A percentile compares a stretch with the other conserved stretches of the same genome.
phyloP scores from a whole-genome alignment of 352 stramenopile species.

The Phytophthora sansomeana region DNA sequence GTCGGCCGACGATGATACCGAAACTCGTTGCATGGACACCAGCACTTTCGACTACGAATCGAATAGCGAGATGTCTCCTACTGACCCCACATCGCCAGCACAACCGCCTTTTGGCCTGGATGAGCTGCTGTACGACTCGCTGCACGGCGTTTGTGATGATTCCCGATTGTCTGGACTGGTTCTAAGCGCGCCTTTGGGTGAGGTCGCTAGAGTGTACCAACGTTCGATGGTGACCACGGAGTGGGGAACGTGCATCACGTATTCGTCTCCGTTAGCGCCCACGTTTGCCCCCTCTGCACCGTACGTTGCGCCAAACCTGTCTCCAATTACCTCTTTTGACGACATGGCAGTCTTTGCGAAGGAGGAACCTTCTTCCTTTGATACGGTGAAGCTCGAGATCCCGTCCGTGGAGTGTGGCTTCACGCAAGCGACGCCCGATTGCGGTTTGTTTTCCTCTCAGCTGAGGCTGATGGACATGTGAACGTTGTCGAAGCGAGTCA shows the following conservation, averaged over 20 bases:
- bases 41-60: conserved; percentile 4
- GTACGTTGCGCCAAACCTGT: conserved; percentile 13
- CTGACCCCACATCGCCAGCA: conserved; percentile 35
- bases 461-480: conserved; percentile 28
- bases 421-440: neutral
- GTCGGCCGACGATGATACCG: conserved; percentile 1
- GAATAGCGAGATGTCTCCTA: neutral
- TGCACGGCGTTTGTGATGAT: conserved; percentile 29
- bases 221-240: conserved; percentile 16
- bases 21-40: conserved; percentile 15
- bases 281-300: neutral
- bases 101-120: conserved; percentile 35
- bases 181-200: conserved; percentile 20
- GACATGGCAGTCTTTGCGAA: conserved; percentile 12
- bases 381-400: conserved; percentile 22
- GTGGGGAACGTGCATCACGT: conserved; percentile 18
- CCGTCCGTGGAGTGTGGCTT: conserved; percentile 12
- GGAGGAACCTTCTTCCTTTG: conserved; percentile 7
- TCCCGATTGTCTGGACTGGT: conserved; percentile 13
- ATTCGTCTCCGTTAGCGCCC: conserved; percentile 9
- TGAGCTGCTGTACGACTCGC: conserved; percentile 37
- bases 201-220: conserved; percentile 29
- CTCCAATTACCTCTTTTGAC: conserved; percentile 6
- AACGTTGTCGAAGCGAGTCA: conserved; percentile 5
- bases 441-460: conserved; percentile 1